Base-by-base conservation (phyloP, 495 filamentous ascomycete genomes). In the Penicillium coffeae region DNA sequence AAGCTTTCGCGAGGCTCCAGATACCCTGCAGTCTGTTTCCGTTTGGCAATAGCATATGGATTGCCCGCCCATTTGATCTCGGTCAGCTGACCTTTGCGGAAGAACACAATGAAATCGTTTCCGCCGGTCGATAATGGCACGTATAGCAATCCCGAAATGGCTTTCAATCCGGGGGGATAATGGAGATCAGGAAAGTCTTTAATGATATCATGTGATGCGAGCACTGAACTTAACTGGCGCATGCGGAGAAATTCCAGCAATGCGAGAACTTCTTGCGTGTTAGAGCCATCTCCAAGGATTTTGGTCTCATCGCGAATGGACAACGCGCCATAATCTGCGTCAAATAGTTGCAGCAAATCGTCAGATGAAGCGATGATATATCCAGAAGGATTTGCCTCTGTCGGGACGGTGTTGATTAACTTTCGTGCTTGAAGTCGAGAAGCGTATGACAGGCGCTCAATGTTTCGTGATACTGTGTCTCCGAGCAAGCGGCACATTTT, bases 401-500 rank as follows among this genome's bases (percentile, higher is more conserved):
- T 89, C 0, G 91, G 88, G 15, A 88, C 82, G 0, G 60, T 66
- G 33, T 70, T 71, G 49, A 72, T 68, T 4, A 71, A 38, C 21
- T 70, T 69, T 21, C 64, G 59, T 12, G 64, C 68, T 51, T 95
- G 88, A 0, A 96, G 71, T 19, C 89, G 79, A 1, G 88, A 90
- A 2, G 88, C 85, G 56, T 94, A 95, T 0, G 88, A 93, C 3
- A 96, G 76, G 19, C 90, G 80, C 60, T 96, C 91, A 30, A 97
- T 89, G 54, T 94, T 96, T 40, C 87, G 73, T 2, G 90, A 93
- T 2, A 88, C 88, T 0, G 81, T 87, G 52, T 97, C 92, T 3
- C 91, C 89, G 20, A 97, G 79, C 13, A 96, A 69, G n/a, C 89
- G 81, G 61, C 92, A 96, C 85, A 97, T 90, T 66, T 94, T 95